These are phyloP conservation scores for Lecanoromycetidae sp. DNA, from an alignment of 2,329 filamentous ascomycete species.

Conservation along the genomic window DNA sequence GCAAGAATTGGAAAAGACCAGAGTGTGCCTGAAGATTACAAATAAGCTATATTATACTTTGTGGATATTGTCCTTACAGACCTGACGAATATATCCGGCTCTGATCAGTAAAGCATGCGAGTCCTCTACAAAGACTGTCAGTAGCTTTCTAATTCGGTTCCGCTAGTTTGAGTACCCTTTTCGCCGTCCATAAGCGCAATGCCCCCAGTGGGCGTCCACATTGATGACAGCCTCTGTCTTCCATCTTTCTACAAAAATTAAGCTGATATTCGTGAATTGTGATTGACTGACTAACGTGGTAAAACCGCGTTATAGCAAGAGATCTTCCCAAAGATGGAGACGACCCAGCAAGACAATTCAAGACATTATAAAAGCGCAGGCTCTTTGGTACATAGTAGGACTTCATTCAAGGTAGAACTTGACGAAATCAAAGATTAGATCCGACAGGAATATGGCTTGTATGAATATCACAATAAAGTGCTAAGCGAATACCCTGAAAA, in stretches of 20 bases:
- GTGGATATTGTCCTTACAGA: conserved; percentile 25
- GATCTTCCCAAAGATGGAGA: no score
- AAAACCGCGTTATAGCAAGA: neutral
- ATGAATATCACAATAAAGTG: no score
- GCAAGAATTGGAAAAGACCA: conserved; percentile 85
- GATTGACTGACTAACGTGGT: conserved; percentile 1
- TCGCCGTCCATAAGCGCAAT: conserved; percentile 35
- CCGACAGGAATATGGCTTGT: neutral
- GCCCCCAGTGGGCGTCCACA: conserved; percentile 69
- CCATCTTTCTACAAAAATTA: conserved; percentile 30
- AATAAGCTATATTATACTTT: neutral
- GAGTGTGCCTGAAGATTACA: conserved; percentile 52
- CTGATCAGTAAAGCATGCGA: conserved; percentile 55
- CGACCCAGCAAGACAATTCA: neutral
- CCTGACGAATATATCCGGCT: conserved; percentile 63
- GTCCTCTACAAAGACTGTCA: conserved; percentile 34
- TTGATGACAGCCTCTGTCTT: conserved; percentile 52
- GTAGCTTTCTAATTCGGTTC: conserved; percentile 31
- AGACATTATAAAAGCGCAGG: neutral
- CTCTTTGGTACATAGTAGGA: neutral
- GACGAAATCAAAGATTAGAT: neutral
- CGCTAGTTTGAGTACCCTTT: neutral
- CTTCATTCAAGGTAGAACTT: conserved; percentile 6
- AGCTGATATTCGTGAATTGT: neutral
- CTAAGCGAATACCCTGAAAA: no score